Base-by-base conservation (phyloP, 805 yeast species). In the Pichia cabralensis region DNA sequence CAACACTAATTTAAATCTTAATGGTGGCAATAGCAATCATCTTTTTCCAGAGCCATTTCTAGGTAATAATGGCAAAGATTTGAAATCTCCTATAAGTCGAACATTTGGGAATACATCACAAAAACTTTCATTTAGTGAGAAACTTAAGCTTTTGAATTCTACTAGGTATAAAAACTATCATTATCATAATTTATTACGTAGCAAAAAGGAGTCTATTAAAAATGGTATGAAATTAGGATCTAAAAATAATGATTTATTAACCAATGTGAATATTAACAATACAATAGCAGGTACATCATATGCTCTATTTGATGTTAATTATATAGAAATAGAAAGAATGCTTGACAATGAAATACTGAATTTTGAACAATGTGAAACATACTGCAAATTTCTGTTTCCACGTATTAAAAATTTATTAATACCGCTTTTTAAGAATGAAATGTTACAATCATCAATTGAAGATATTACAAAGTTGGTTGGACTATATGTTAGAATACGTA, bases 391-490 rank as follows among this genome's bases (percentile, higher is more conserved):
- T 17, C 58, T 76, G 2, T 74, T 77, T 75, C 48, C 62, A 2
- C 49, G 69, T 7, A 52, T 76, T 1, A 54, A 64, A 8, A 49
- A 62, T 3, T 47, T 64, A 6, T 57, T 68, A 0, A 48, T 61
- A 17, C 70, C 77, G 1, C 41, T 76, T 8, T 76, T 74, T 45
- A 49, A 51, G 33, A 67, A 71, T n/a, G 71, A 65, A 21, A 55
- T 58, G 4, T 44, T 73, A 25, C 58, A 67, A 14, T 65, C 67
- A 0, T 75, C 80, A 0, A 64, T 75, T 3, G 82, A 76, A 42
- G 79, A 75, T 45, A 53, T 70, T 16, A 74, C 73, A 45, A 64
- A 62, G 29, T 52, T 73, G 34, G 67, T 74, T 2, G 52, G 53
- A 16, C 34, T 60, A 8, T 58, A 59, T 40, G 34, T 57, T n/a